Evolutionary conservation across 164 flowering plant genomes (phyloP).

Genomic region (Magnolia sinica): DNA sequence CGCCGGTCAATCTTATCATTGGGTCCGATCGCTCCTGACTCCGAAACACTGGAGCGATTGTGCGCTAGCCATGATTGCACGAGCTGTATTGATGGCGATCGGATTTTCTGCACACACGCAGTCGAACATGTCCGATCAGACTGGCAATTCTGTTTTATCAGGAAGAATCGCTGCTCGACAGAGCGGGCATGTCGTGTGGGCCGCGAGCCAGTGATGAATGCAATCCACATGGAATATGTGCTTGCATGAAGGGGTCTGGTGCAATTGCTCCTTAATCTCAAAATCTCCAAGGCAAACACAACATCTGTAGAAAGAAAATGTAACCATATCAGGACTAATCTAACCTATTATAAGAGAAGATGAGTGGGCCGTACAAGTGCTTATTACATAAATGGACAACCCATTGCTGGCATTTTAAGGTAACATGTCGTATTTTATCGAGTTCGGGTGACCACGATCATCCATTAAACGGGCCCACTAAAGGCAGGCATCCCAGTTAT

Average conservation of each 20-base stretch:
- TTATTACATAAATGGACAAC: not conserved
- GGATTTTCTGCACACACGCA: not conserved
- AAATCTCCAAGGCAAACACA: conserved; percentile 90
- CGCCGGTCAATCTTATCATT: too few species aligned
- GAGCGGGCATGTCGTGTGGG: conserved; percentile 79
- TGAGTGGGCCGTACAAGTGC: conserved; percentile 16
- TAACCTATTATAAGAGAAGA: conserved; percentile 5
- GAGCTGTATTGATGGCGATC: too few species aligned
- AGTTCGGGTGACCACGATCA: not conserved
- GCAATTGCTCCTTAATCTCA: conserved; percentile 65
- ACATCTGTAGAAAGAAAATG: conserved; percentile 40
- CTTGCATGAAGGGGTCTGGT: conserved; percentile 62
- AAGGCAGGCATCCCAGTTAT: not conserved
- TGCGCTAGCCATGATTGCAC: too few species aligned
- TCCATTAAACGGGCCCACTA: not conserved
- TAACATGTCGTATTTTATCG: not conserved
- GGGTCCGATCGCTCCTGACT: too few species aligned
- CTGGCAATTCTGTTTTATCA: not conserved
- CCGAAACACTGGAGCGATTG: too few species aligned
- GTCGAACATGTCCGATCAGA: not conserved
- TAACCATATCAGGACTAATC: too few species aligned
- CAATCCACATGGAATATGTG: conserved; percentile 81
- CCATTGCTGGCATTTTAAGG: not conserved
- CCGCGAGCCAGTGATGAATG: conserved; percentile 65
- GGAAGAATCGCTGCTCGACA: conserved; percentile 44